phyloP scores from a whole-genome alignment of 345 rosid genomes.

The Murraya koenigii region DNA sequence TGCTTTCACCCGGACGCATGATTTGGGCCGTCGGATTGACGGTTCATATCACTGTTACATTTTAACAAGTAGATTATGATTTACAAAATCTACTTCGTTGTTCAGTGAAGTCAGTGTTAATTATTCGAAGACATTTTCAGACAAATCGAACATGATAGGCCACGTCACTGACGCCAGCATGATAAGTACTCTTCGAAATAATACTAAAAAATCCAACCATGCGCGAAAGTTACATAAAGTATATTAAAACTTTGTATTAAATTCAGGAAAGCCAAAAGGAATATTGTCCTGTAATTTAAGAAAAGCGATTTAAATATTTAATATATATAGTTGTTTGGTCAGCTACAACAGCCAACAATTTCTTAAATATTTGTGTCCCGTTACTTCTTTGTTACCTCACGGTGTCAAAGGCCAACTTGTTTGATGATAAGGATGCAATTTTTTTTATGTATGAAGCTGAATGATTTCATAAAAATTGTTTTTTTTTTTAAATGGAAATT shows the following conservation, averaged over 20 bases:
- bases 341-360: not conserved
- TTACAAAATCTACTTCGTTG: not conserved
- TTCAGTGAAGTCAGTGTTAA: not conserved
- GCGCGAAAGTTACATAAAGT: no score
- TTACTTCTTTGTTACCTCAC: not conserved
- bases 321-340: not conserved
- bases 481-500: no score
- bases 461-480: no score
- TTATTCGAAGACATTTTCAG: not conserved
- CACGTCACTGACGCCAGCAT: not conserved
- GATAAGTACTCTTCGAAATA: not conserved
- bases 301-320: fast-evolving
- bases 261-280: no score
- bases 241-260: not conserved
- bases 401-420: no score
- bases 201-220: not conserved
- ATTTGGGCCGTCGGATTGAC: no score
- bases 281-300: no score
- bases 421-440: no score
- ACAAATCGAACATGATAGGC: not conserved
- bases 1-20: no score
- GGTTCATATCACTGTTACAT: no score
- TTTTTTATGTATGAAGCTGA: no score
- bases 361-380: not conserved
- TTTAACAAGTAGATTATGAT: no score